These are phyloP conservation scores for Cladosporium austrohemisphaericum DNA, from an alignment of 2,329 filamentous ascomycete genomes.

Conservation along the genomic window DNA sequence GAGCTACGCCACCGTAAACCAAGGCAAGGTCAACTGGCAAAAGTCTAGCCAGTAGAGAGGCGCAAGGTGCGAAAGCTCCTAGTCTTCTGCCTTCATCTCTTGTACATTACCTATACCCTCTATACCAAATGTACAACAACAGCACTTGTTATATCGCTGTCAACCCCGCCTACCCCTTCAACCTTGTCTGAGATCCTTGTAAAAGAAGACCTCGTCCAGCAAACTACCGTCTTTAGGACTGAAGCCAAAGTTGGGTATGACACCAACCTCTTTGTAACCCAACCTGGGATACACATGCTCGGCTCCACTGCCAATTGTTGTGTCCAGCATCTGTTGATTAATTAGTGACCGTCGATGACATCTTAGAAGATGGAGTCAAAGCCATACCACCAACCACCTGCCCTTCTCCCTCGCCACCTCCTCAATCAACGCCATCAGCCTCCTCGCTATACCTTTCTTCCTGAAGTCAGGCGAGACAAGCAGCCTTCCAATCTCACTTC, in stretches of 20 bases:
- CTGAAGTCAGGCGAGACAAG: slow-evolving; percentile 53
- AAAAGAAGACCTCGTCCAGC: slow-evolving; percentile 55
- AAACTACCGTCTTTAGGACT: slow-evolving; percentile 46
- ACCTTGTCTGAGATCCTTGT: slow-evolving; percentile 49
- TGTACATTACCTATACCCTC: slow-evolving; percentile 16
- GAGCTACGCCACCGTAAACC: slow-evolving; percentile 33
- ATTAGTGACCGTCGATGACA: slow-evolving; percentile 16
- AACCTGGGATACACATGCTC: slow-evolving; percentile 54
- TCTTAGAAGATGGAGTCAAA: neutral
- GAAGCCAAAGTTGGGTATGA: slow-evolving; percentile 53
- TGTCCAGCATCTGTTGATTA: slow-evolving; percentile 48
- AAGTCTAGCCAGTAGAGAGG: slow-evolving; percentile 11
- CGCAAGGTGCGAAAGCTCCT: neutral
- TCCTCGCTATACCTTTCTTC: slow-evolving; percentile 49
- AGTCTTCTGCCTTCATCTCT: neutral
- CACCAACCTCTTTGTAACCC: slow-evolving; percentile 55
- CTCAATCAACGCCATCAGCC: slow-evolving; percentile 55
- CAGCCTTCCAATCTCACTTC: slow-evolving; percentile 56
- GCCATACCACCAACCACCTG: slow-evolving; percentile 52
- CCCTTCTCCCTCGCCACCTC: slow-evolving; percentile 49
- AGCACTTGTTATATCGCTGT: neutral
- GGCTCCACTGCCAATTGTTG: slow-evolving; percentile 50
- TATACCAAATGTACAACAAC: slow-evolving; percentile 15
- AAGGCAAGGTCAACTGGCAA: slow-evolving; percentile 34
- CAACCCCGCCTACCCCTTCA: neutral